A percentile compares a stretch with the other conserved stretches of the same genome.
phyloP scores from a whole-genome alignment of 345 rosid genomes.

The Populus simonii region DNA sequence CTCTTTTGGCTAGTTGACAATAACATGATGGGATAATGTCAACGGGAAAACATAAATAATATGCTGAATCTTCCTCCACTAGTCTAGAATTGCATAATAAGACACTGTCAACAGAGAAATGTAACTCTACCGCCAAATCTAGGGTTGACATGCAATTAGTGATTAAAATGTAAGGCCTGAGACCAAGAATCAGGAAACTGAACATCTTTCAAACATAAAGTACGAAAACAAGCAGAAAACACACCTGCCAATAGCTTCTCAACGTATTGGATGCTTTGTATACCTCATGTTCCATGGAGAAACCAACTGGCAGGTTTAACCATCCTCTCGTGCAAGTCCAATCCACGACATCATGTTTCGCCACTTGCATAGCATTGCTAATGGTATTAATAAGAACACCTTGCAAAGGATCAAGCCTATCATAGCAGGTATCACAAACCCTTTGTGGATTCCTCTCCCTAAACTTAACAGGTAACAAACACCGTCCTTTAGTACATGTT shows the following conservation, averaged over 20 bases:
- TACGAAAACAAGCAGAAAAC: neutral
- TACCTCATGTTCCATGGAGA: slow-evolving; percentile 93
- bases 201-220: slow-evolving; percentile 40
- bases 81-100: neutral
- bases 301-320: slow-evolving; percentile 88
- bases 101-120: neutral
- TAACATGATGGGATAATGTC: neutral
- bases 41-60: neutral
- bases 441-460: slow-evolving; percentile 90
- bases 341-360: slow-evolving; percentile 89
- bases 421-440: slow-evolving; percentile 92
- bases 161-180: neutral
- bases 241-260: slow-evolving; percentile 61
- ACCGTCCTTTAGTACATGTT: slow-evolving; percentile 75
- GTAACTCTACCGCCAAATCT: neutral
- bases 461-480: slow-evolving; percentile 73
- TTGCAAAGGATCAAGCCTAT: slow-evolving; percentile 92
- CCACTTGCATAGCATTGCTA: slow-evolving; percentile 88
- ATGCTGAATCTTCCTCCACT: neutral
- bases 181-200: slow-evolving; percentile 16
- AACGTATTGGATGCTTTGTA: slow-evolving; percentile 85
- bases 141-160: neutral
- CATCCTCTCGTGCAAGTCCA: slow-evolving; percentile 95
- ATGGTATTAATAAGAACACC: slow-evolving; percentile 69
- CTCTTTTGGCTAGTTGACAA: neutral